These are phyloP conservation scores for Taphrina deformans DNA, from an alignment of 1,139 yeast genomes.

Conservation along the genomic window DNA sequence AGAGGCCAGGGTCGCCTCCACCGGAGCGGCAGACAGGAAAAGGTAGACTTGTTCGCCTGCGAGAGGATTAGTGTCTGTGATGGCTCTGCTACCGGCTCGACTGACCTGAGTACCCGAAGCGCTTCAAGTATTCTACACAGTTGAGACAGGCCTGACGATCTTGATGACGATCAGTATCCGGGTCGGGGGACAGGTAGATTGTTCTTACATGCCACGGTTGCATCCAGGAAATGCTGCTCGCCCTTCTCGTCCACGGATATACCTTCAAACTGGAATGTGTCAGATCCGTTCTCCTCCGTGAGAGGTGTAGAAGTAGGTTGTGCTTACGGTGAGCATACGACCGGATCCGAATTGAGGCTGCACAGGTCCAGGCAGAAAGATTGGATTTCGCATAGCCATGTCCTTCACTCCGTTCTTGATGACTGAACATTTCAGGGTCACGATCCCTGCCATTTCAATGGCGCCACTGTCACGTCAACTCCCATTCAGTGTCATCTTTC, in stretches of 20 bases:
- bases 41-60: constrained; percentile 52
- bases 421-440: constrained; percentile 49
- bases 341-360: constrained; percentile 53
- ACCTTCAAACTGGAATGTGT: constrained; percentile 49
- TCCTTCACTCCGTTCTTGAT: constrained; percentile 51
- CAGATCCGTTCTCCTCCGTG: background rate
- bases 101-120: constrained; percentile 52
- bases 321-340: constrained; percentile 48
- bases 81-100: background rate
- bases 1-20: constrained; percentile 56
- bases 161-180: background rate
- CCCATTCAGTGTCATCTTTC: no score
- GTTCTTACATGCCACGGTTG: constrained; percentile 51
- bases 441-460: constrained; percentile 55
- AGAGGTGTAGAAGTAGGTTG: background rate
- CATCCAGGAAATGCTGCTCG: constrained; percentile 51
- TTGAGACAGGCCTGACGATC: constrained; percentile 52
- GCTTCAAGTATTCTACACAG: constrained; percentile 53
- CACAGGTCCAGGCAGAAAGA: constrained; percentile 55
- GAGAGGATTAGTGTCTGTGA: background rate
- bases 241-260: constrained; percentile 54
- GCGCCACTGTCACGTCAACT: constrained; percentile 50
- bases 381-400: constrained; percentile 51
- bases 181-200: background rate
- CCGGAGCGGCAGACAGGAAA: constrained; percentile 53